Evolutionary conservation across 805 yeast genomes (phyloP).

Genomic region (Sungouiella thailandica): DNA sequence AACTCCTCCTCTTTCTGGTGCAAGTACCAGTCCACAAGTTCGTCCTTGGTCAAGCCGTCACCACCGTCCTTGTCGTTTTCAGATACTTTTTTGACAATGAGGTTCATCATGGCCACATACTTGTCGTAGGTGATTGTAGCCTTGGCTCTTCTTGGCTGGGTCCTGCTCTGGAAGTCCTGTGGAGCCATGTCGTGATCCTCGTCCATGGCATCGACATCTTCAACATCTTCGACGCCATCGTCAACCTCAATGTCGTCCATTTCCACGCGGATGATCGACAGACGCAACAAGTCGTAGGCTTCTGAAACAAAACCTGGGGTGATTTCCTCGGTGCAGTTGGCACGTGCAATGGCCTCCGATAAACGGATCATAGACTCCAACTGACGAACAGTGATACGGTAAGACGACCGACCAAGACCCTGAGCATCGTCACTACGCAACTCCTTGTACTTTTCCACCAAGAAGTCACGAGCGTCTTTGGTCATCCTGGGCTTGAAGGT

Average conservation of each 20-base stretch:
- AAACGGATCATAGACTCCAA: constrained; percentile 89
- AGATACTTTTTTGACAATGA: constrained; percentile 61
- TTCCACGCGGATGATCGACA: constrained; percentile 90
- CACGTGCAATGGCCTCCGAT: constrained; percentile 94
- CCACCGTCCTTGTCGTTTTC: constrained; percentile 45
- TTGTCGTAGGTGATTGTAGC: constrained; percentile 71
- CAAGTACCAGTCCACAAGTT: constrained; percentile 78
- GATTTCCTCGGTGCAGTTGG: constrained; percentile 87
- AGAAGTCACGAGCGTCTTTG: constrained; percentile 67
- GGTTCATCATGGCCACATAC: constrained; percentile 78
- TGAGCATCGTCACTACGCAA: constrained; percentile 87
- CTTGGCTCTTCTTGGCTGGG: constrained; percentile 23
- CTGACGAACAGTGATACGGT: constrained; percentile 95
- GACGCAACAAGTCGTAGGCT: constrained; percentile 84
- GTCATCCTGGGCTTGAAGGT: constrained; percentile 90
- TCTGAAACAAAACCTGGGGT: constrained; percentile 85
- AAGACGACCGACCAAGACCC: constrained; percentile 79
- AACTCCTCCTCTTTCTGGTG: constrained; percentile 67
- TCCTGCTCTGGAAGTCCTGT: constrained; percentile 1
- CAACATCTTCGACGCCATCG: constrained; percentile 42
- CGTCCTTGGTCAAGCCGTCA: constrained; percentile 63
- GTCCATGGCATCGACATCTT: constrained; percentile 2
- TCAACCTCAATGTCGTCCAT: constrained; percentile 87
- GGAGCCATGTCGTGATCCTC: constrained; percentile 8
- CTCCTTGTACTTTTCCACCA: constrained; percentile 78